Evolutionary conservation across 371 early-diverging fungal species (phyloP).

Genomic region (Mortierella sp.): DNA sequence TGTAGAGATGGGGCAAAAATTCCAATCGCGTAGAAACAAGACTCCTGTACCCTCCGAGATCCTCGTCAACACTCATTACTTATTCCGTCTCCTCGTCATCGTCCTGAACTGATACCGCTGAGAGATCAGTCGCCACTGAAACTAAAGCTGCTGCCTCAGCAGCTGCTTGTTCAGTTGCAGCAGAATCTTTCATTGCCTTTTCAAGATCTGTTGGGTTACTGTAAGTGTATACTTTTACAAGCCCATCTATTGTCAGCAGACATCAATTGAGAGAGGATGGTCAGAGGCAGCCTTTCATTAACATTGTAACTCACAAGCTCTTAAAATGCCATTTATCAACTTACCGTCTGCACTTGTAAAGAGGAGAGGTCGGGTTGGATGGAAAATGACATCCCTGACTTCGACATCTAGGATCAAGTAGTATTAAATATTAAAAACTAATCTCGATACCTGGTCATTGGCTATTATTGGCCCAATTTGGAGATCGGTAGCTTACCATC

Average conservation of each 20-base stretch:
- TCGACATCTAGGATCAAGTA: conserved; percentile 72
- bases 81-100: conserved; percentile 30
- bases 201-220: conserved; percentile 37
- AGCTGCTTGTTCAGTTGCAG: conserved; percentile 16
- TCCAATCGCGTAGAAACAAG: not conserved
- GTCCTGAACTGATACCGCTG: conserved; percentile 50
- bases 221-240: conserved; percentile 60
- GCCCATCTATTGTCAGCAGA: conserved; percentile 45
- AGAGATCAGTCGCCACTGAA: conserved; percentile 47
- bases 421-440: not conserved
- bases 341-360: conserved; percentile 90
- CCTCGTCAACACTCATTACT: conserved; percentile 28
- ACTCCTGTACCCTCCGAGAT: conserved; percentile 25
- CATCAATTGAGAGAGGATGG: not conserved
- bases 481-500: conserved; percentile 64
- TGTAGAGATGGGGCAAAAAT: not conserved
- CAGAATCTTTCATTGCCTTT: conserved; percentile 38
- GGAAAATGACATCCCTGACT: conserved; percentile 92
- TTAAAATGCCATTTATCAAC: not conserved
- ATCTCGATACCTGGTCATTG: not conserved
- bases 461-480: not conserved
- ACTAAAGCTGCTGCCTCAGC: conserved; percentile 44
- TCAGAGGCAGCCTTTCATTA: too few relatives aligned
- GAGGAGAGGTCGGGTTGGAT: conserved; percentile 81
- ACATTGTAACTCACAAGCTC: too few relatives aligned